Base-by-base conservation (phyloP, 2,329 filamentous ascomycete species). In the Beauveria sp. region DNA sequence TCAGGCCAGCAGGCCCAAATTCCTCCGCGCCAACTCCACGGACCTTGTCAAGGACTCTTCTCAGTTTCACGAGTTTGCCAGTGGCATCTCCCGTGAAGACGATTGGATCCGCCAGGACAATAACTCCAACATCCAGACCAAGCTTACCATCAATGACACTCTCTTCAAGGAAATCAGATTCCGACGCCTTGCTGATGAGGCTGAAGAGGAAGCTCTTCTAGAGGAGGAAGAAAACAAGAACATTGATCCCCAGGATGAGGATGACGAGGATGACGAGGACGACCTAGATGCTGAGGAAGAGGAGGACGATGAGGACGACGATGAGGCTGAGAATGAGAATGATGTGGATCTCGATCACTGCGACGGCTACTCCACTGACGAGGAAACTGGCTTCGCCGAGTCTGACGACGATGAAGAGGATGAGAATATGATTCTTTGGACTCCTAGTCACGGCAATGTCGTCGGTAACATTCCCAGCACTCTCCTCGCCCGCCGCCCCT, bases 31-130 rank as follows among this genome's bases (percentile, higher is more conserved):
- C 18, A 75, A 79, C 62, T 77, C 77, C 5, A 76, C 71, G 42
- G 83, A 85, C 55, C 69, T 85, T 49, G 75, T 77, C 43, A 78
- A 77, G 46, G 83, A 88, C 65, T 79, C 80, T 28, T 86, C 77
- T 71, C 85, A 78, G 54, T 98, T 97, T 71, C 91, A 97, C 72
- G 93, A 96, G 69, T 98, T 98, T 72, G 93, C 91, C 49, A 92
- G 89, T 71, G 92, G 90, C 55, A 82, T 87, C 62, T 81, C 88
- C 46, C 86, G 91, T 63, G 89, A 95, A 64, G 93, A 97, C 62
- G 93, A 96, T 68, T 99, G 95, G 95, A 90, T 96, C 34, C 79
- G 79, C 18, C 86, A 88, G 61, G 50, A 54, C 18, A 88, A 90
- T 68, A 79, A 84, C 40, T 80, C 83, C 8, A 83, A 84, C 38